Percentiles rank a stretch among this genome's conserved stretches.
These are phyloP conservation scores for Fusarium musae DNA, from an alignment of 2,329 filamentous ascomycete species.

Conservation along the genomic window DNA sequence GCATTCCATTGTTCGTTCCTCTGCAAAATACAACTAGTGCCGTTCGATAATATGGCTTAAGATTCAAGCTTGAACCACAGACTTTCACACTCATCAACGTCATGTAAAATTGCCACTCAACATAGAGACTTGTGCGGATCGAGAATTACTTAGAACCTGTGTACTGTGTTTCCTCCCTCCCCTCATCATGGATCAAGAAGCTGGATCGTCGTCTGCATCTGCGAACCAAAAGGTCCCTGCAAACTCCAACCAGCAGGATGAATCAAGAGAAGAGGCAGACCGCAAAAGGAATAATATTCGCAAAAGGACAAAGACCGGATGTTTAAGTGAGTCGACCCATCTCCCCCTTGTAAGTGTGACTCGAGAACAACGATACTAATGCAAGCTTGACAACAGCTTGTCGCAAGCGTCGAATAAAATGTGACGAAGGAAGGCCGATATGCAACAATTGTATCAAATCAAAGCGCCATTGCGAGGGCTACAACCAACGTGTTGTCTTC, in stretches of 20 bases:
- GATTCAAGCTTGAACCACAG: constrained; percentile 6
- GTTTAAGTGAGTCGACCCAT: constrained; percentile 74
- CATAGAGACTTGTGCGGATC: constrained; percentile 21
- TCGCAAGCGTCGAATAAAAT: constrained; percentile 95
- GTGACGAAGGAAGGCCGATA: constrained; percentile 86
- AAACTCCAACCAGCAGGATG: constrained; percentile 49
- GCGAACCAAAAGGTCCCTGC: constrained; percentile 42
- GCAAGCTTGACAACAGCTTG: constrained; percentile 70
- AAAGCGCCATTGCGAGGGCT: constrained; percentile 85
- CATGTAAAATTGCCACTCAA: constrained; percentile 36
- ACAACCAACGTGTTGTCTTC: constrained; percentile 83
- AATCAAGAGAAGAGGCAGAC: constrained; percentile 55
- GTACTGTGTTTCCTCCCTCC: background rate
- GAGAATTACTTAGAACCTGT: constrained; percentile 10
- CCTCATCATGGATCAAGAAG: constrained; percentile 36
- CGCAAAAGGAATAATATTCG: constrained; percentile 62
- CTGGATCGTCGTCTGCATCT: constrained; percentile 1
- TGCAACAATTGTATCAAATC: constrained; percentile 90
- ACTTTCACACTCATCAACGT: constrained; percentile 16
- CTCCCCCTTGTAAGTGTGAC: background rate
- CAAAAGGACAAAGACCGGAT: constrained; percentile 91
- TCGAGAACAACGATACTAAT: constrained; percentile 30
- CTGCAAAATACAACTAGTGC: constrained; percentile 10
- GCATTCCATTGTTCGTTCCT: constrained; percentile 3
- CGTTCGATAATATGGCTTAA: constrained; percentile 16